phyloP scores from a whole-genome alignment of 345 rosid genomes.

The Eucalyptus guilfoylei region DNA sequence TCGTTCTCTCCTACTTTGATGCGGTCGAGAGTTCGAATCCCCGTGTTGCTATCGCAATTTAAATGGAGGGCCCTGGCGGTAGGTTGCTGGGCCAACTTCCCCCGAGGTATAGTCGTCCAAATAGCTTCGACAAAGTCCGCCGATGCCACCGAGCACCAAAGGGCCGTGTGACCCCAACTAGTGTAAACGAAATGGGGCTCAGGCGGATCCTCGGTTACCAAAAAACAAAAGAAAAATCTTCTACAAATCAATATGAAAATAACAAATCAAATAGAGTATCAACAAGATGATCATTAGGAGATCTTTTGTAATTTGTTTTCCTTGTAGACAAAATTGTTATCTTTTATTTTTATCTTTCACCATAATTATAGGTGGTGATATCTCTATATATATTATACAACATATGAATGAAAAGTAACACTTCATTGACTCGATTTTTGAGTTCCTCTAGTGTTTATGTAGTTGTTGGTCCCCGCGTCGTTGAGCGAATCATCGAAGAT shows the following conservation, averaged over 20 bases:
- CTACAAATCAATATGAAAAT: too few relatives aligned
- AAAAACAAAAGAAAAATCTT: background rate
- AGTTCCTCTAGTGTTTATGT: background rate
- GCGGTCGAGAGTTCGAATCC: too few relatives aligned
- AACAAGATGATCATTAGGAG: background rate
- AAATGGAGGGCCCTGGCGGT: rapidly evolving
- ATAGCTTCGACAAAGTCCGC: too few relatives aligned
- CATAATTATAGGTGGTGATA: background rate
- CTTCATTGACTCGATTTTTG: background rate
- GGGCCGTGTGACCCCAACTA: too few relatives aligned
- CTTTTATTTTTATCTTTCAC: background rate
- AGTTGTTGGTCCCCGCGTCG: slow-evolving; percentile 22
- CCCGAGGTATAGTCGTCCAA: too few relatives aligned
- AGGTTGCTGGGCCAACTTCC: too few relatives aligned
- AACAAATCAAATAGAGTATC: background rate
- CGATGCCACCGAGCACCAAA: rapidly evolving
- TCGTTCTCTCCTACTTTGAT: too few relatives aligned
- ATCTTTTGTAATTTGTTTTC: background rate
- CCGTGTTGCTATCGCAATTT: too few relatives aligned
- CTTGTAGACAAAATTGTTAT: background rate
- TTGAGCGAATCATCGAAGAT: slow-evolving; percentile 16
- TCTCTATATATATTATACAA: background rate
- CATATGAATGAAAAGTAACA: background rate
- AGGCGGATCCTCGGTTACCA: too few relatives aligned
- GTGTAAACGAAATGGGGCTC: too few relatives aligned